Evolutionary conservation across 2,329 filamentous ascomycete genomes (phyloP).

Genomic region (Penicillium hesseltinei): DNA sequence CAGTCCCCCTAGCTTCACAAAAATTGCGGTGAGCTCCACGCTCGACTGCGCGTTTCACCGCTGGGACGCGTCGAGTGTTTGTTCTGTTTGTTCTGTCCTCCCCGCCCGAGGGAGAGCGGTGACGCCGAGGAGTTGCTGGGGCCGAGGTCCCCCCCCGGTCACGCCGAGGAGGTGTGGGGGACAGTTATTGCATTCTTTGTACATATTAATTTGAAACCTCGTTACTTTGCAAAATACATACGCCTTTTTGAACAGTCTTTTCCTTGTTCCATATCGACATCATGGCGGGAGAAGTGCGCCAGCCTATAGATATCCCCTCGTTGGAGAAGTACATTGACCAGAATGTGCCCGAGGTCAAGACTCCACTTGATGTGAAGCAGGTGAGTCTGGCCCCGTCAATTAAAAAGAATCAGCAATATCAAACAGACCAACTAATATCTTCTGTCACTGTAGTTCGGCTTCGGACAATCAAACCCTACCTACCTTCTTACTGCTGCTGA

Average conservation of each 20-base stretch:
- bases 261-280: constrained; percentile 8
- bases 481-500: constrained; percentile 79
- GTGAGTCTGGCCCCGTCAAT: constrained; percentile 47
- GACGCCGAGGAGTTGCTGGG: constrained; percentile 11
- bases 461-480: constrained; percentile 95
- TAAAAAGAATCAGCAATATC: not conserved
- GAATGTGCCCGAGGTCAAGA: constrained; percentile 79
- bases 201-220: not conserved
- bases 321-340: constrained; percentile 74
- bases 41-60: constrained; percentile 16
- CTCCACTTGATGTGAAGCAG: constrained; percentile 85
- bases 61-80: constrained; percentile 25
- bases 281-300: constrained; percentile 85
- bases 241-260: not conserved
- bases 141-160: constrained; percentile 9
- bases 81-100: constrained; percentile 17
- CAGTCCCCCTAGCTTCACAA: constrained; percentile 6
- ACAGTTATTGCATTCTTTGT: constrained; percentile 3
- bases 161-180: not conserved
- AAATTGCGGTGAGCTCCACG: constrained; percentile 27
- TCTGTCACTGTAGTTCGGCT: constrained; percentile 69
- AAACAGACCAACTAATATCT: constrained; percentile 1
- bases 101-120: not conserved
- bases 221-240: not conserved
- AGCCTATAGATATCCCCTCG: constrained; percentile 79